These are phyloP conservation scores for Camellia lanceoleosa DNA, from an alignment of 148 eudicot genomes.

Conservation along the genomic window DNA sequence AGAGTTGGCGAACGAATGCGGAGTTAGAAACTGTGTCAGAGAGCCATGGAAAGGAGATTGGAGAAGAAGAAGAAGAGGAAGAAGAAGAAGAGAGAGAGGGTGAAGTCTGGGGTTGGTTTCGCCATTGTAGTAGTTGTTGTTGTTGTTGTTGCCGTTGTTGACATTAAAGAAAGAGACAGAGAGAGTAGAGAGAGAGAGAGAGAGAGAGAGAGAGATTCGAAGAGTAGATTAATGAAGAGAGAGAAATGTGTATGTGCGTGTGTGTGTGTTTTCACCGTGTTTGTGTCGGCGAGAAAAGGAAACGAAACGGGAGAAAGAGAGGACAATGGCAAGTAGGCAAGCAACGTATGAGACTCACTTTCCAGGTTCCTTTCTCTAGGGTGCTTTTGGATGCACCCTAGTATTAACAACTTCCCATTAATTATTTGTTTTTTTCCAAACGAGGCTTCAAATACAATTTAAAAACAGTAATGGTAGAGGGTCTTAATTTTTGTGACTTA, in stretches of 20 bases:
- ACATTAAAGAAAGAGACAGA: constrained; percentile 25
- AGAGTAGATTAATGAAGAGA: constrained; percentile 32
- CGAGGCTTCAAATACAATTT: no score
- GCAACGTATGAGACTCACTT: no score
- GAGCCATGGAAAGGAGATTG: not conserved
- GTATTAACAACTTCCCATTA: no score
- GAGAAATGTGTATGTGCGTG: constrained; percentile 23
- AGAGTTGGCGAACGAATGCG: not conserved
- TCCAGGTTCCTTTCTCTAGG: no score
- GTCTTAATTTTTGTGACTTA: no score
- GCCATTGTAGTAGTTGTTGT: constrained; percentile 24
- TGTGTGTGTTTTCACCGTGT: constrained; percentile 33
- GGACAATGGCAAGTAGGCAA: no score
- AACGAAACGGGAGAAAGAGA: no score
- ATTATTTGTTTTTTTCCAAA: no score
- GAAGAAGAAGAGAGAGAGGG: constrained; percentile 10
- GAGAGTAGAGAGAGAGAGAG: constrained; percentile 3
- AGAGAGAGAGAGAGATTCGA: constrained; percentile 36
- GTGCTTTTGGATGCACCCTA: no score
- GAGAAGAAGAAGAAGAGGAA: not conserved
- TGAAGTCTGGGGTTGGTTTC: constrained; percentile 16
- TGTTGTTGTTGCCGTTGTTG: not conserved
- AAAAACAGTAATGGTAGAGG: no score
- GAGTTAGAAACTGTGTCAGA: constrained; percentile 5
- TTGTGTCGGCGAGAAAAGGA: no score